Percentiles rank a stretch among this genome's conserved stretches.
Conservation (phyloP, 2,329 filamentous ascomycete species). For the Beauveria pseudobassiana region DNA sequence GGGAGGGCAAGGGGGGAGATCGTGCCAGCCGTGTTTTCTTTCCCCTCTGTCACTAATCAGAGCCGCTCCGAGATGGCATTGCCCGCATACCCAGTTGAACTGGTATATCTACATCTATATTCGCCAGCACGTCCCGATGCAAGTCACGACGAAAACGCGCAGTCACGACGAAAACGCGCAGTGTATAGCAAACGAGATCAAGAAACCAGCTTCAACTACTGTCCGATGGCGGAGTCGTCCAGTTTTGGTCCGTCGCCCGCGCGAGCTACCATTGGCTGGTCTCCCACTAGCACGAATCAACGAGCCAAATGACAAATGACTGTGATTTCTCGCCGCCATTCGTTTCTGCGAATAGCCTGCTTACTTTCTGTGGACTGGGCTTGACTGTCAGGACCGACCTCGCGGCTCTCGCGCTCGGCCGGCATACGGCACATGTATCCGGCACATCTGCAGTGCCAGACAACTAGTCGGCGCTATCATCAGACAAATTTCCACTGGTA, state of each 20-base stretch:
- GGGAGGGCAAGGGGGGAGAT: no score
- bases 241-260: neutral
- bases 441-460: neutral
- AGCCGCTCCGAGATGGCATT: neutral
- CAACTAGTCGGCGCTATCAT: no score
- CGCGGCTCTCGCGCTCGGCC: constrained; percentile 1
- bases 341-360: neutral
- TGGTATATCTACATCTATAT: neutral
- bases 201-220: neutral
- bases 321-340: neutral
- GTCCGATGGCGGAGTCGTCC: neutral
- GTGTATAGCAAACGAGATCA: neutral
- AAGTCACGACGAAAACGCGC: neutral
- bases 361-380: neutral
- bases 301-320: neutral
- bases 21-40: neutral
- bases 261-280: neutral
- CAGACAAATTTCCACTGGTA: no score
- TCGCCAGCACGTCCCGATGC: no score
- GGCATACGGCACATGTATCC: neutral
- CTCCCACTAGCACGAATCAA: neutral
- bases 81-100: neutral
- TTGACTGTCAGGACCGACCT: neutral
- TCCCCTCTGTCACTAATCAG: neutral
- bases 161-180: neutral